Conservation (phyloP, 345 rosid species). For the Eucalyptus virginea region DNA sequence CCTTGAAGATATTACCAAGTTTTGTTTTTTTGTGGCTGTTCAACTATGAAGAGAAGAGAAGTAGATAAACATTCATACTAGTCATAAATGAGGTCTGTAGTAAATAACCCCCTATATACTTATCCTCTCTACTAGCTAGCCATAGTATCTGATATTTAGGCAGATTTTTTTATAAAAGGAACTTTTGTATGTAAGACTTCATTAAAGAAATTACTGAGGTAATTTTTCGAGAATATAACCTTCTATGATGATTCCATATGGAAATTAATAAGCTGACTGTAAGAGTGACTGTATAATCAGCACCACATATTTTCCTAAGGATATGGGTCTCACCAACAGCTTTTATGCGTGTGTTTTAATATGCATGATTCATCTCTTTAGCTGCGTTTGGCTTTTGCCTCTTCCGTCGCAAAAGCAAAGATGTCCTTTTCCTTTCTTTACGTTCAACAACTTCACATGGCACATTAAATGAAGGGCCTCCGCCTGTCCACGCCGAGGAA, state of each 20-base stretch:
- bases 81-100: background rate
- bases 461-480: too few relatives aligned
- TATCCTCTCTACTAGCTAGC: background rate
- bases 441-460: too few relatives aligned
- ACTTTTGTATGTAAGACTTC: background rate
- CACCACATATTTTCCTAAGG: background rate
- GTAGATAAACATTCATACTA: background rate
- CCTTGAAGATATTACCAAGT: background rate
- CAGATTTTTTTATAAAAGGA: background rate
- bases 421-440: too few relatives aligned
- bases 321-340: background rate
- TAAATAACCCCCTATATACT: background rate
- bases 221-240: background rate
- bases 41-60: too few relatives aligned
- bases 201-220: background rate
- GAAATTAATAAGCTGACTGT: too few relatives aligned
- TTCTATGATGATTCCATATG: background rate
- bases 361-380: too few relatives aligned
- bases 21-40: background rate
- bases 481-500: too few relatives aligned
- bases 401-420: too few relatives aligned
- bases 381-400: too few relatives aligned
- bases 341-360: too few relatives aligned
- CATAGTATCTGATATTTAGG: background rate
- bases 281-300: background rate